Evolutionary conservation across 306 rosid species (phyloP).

Genomic region (Quercus gilva): DNA sequence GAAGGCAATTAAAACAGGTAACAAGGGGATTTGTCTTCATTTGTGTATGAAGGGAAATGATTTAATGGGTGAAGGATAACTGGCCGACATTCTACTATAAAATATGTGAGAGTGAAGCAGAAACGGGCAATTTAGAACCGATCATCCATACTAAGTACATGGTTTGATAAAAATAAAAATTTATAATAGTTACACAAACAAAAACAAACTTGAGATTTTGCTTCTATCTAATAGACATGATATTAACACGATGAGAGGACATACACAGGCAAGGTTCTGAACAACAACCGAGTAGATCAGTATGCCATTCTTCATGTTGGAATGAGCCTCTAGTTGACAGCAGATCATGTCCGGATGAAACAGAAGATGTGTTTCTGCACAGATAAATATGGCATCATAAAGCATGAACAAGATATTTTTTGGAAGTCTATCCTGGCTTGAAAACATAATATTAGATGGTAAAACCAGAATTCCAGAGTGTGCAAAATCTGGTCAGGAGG

Average conservation of each 20-base stretch:
- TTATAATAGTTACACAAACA: not conserved
- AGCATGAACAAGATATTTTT: not conserved
- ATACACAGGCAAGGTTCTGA: conserved; percentile 88
- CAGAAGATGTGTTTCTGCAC: conserved; percentile 50
- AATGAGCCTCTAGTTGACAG: conserved; percentile 59
- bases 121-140: not conserved
- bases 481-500: not conserved
- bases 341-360: conserved; percentile 63
- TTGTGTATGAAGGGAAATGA: too few relatives aligned
- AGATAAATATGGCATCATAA: conserved; percentile 13
- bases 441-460: conserved; percentile 7
- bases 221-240: conserved; percentile 9
- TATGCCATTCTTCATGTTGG: conserved; percentile 77
- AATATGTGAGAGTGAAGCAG: not conserved
- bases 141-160: not conserved
- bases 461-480: conserved; percentile 10
- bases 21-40: too few relatives aligned
- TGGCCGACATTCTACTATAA: not conserved
- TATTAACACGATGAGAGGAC: conserved; percentile 34
- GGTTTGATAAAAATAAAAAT: not conserved
- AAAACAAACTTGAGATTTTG: not conserved
- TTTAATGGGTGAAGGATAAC: not conserved
- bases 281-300: conserved; percentile 94
- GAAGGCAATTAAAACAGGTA: too few relatives aligned
- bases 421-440: conserved; percentile 3